These are phyloP conservation scores for Talaromyces amestolkiae DNA, from an alignment of 2,329 filamentous ascomycete genomes.

Conservation along the genomic window DNA sequence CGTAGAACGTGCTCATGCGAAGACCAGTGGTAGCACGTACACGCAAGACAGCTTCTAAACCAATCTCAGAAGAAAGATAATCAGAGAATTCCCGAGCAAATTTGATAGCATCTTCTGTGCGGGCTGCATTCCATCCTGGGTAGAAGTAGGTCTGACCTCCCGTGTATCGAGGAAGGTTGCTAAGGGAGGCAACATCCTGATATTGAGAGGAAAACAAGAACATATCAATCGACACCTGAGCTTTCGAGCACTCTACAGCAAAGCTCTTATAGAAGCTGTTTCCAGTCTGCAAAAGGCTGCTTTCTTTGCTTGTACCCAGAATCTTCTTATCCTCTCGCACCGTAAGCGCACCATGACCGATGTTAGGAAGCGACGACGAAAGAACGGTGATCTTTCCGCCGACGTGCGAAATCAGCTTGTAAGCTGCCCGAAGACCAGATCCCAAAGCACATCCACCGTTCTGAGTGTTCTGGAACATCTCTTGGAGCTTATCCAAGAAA, in stretches of 20 bases:
- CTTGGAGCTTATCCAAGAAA: conserved; percentile 85
- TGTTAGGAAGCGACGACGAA: conserved; percentile 82
- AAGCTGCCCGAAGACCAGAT: conserved; percentile 83
- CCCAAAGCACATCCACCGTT: conserved; percentile 91
- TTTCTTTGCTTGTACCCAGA: conserved; percentile 90
- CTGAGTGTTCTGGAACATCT: conserved; percentile 96
- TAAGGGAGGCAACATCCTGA: conserved; percentile 93
- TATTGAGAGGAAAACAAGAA: conserved; percentile 95
- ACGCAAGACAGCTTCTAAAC: conserved; percentile 89
- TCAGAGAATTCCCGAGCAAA: conserved; percentile 97
- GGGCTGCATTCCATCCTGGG: conserved; percentile 92
- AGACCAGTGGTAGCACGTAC: conserved; percentile 92
- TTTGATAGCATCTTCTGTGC: conserved; percentile 93
- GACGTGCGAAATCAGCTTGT: conserved; percentile 91
- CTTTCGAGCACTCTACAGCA: conserved; percentile 97
- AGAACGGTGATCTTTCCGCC: conserved; percentile 94
- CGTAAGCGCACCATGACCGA: conserved; percentile 85
- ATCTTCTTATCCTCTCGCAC: conserved; percentile 96
- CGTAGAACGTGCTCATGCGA: conserved; percentile 97
- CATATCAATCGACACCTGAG: conserved; percentile 98
- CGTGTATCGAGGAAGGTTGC: conserved; percentile 92
- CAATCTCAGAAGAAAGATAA: conserved; percentile 94
- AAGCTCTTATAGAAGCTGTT: conserved; percentile 99
- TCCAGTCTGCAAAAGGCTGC: conserved; percentile 77
- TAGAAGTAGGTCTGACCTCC: conserved; percentile 99